These are phyloP conservation scores for Rutidosis leptorrhynchoides DNA, from an alignment of 129 eudicot species.

Conservation along the genomic window DNA sequence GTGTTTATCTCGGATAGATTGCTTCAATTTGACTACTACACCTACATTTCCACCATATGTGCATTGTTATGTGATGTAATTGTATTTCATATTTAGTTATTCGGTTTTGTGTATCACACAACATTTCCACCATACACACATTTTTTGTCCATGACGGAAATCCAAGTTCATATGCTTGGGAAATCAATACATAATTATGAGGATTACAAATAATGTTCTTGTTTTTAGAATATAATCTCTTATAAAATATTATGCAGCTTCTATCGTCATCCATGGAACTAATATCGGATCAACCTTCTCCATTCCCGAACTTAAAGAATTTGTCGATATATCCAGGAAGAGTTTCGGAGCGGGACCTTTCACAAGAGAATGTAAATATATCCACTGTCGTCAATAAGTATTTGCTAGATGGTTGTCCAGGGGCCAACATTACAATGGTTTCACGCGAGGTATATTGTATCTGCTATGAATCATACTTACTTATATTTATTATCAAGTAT, in stretches of 20 bases:
- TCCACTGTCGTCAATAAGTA: slow-evolving; percentile 2
- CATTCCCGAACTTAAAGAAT: slow-evolving; percentile 19
- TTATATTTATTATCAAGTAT: background rate
- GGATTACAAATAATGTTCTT: background rate
- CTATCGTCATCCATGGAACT: slow-evolving; percentile 5
- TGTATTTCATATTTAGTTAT: too few species aligned
- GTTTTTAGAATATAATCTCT: too few species aligned
- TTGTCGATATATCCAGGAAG: background rate
- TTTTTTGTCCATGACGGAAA: too few species aligned
- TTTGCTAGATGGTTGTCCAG: slow-evolving; percentile 14
- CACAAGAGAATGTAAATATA: background rate
- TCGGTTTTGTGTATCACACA: too few species aligned
- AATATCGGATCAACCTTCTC: slow-evolving; percentile 2
- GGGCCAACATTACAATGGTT: slow-evolving; percentile 12
- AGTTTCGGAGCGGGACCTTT: background rate
- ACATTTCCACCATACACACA: too few species aligned
- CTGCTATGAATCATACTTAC: background rate
- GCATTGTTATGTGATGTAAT: too few species aligned
- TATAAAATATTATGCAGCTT: slow-evolving; percentile 14
- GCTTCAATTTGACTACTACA: too few species aligned
- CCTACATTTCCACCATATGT: too few species aligned
- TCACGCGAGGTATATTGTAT: slow-evolving; percentile 14
- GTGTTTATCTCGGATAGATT: too few species aligned
- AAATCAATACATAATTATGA: too few species aligned
- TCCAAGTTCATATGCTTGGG: too few species aligned